phyloP scores from a whole-genome alignment of 192 early-diverging fungal genomes.

The Coemansia furcata region DNA sequence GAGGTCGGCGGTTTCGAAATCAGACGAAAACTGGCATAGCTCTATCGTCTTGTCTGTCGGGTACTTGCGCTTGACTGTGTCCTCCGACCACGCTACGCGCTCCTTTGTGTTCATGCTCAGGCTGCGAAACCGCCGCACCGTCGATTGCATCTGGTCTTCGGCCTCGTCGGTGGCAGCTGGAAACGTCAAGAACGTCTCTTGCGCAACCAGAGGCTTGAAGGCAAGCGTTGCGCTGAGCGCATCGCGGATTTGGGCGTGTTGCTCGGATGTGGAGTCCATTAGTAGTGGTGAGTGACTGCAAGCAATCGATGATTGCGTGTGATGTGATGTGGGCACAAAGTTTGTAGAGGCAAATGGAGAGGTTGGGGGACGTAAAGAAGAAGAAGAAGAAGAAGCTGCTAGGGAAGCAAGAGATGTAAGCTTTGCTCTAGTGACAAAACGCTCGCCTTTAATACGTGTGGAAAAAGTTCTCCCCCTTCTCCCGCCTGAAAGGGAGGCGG shows the following conservation, averaged over 20 bases:
- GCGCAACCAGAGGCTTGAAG: conserved; percentile 43
- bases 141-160: conserved; percentile 30
- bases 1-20: conserved; percentile 53
- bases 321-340: not conserved
- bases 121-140: conserved; percentile 46
- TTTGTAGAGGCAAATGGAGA: not conserved
- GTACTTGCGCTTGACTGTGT: conserved; percentile 54
- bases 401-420: not conserved
- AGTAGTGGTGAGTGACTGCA: not conserved
- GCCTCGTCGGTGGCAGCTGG: conserved; percentile 33
- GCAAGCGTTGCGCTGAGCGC: conserved; percentile 42
- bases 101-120: conserved; percentile 53
- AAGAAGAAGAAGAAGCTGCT: not conserved
- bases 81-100: conserved; percentile 47
- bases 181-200: conserved; percentile 39
- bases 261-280: conserved; percentile 46
- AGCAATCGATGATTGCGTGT: not conserved
- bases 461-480: not conserved
- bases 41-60: conserved; percentile 53
- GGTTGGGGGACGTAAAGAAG: not conserved
- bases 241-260: conserved; percentile 42
- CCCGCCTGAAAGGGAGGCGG: not conserved
- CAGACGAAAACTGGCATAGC: conserved; percentile 51
- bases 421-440: not conserved
- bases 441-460: not conserved